Base-by-base conservation (phyloP, 495 filamentous ascomycete species). In the Aspergillus affinis region DNA sequence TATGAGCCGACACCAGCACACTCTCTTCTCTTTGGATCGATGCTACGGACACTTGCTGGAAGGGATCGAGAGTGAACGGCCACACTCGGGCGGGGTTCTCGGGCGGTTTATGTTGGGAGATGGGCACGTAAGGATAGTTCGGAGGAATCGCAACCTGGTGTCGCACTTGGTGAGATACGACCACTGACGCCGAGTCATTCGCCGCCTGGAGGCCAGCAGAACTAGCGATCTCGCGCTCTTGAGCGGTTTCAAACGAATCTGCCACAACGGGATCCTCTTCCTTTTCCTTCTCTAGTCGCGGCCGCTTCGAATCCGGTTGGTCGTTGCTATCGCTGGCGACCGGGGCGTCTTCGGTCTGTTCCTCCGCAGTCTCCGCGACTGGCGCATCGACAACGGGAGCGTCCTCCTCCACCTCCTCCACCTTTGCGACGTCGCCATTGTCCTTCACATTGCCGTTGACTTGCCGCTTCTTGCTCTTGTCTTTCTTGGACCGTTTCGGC, bases 81-180 rank as follows among this genome's bases (percentile, higher is more conserved):
- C 87, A 98, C 50, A 76, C 83, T 53, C 90, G 83, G 19, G 95
- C 94, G 19, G 93, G 94, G 47, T 88, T 84, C 60, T 88, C 90
- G 20, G 91, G 91, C 9, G 89, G 77, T 69, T 90, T 89, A 80
- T 98, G 94, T 73, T 96, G 79, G 8, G 91, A 92, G 55, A 98
- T 90, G 13, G 93, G 94, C 26, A 92, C 81, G 72, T 98, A 98
- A 60, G 90, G 87, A 78, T 96, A 97, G 69, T 93, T 89, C 4
- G 92, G 91, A 1, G 94, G 94, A 32, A 97, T 82, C 26, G 94
- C 91, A 60, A 97, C 94, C 75, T 98, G 93, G 83, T 98, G 94
- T 69, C 95, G 91, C 63, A 98, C 93, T 78, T 98, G 96, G 77
- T 98, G 95, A 17, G 90, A 92, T 21, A 98, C 75, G 23, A 93